phyloP scores from a whole-genome alignment of 768 basidiomycete species.

The Suillus hirtellus region DNA sequence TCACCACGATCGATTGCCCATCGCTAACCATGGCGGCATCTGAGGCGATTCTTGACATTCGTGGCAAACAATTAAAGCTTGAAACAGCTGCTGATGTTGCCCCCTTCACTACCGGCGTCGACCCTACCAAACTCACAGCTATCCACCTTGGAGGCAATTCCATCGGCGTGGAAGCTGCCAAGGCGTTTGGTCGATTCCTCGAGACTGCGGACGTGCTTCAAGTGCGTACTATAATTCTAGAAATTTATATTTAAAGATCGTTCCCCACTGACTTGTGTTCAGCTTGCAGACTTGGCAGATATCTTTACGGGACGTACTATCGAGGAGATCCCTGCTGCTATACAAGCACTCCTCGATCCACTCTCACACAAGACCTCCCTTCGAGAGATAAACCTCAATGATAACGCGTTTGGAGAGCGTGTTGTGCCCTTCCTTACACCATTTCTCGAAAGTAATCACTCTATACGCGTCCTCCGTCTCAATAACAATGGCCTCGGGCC shows the following conservation, averaged over 20 bases:
- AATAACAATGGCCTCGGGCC: constrained; percentile 98
- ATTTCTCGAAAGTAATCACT: constrained; percentile 81
- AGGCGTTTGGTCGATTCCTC: constrained; percentile 80
- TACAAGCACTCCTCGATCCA: constrained; percentile 85
- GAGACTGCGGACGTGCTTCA: constrained; percentile 64
- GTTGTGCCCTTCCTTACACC: constrained; percentile 93
- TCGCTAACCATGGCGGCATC: constrained; percentile 20
- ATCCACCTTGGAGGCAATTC: constrained; percentile 95
- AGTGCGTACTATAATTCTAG: constrained; percentile 44
- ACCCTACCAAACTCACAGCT: constrained; percentile 73
- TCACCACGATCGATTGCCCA: background rate
- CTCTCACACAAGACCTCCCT: constrained; percentile 80
- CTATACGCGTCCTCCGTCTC: constrained; percentile 81
- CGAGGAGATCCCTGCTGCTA: constrained; percentile 88
- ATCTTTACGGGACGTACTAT: constrained; percentile 98
- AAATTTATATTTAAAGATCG: constrained; percentile 4
- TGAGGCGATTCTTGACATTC: constrained; percentile 28
- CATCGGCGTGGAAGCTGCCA: constrained; percentile 86
- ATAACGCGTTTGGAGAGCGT: constrained; percentile 96
- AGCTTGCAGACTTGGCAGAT: constrained; percentile 96
- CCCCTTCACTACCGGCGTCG: constrained; percentile 65
- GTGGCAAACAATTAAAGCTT: constrained; percentile 61
- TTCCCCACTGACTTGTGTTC: constrained; percentile 12
- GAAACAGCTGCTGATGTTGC: constrained; percentile 73
- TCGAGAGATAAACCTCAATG: constrained; percentile 85